Percentiles rank a stretch among this genome's conserved stretches.
phyloP scores from a whole-genome alignment of 2,329 filamentous ascomycete species.

The Cladosporium sp. region DNA sequence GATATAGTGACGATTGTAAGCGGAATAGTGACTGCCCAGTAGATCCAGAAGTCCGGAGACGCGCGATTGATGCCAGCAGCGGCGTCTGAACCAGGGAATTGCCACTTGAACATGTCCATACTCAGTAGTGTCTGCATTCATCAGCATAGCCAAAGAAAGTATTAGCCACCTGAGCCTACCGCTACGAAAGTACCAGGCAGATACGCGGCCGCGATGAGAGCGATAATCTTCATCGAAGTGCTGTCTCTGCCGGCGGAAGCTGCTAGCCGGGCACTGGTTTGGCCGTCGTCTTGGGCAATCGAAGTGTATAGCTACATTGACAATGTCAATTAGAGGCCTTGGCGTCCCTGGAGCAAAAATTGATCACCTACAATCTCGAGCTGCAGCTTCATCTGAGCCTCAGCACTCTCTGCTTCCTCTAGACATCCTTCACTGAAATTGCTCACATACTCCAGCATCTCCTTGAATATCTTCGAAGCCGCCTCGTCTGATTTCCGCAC shows the following conservation, averaged over 20 bases:
- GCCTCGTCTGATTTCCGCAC: too few relatives aligned
- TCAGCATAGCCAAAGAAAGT: background rate
- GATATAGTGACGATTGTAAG: conserved; percentile 17
- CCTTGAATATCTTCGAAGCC: background rate
- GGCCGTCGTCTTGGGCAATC: conserved; percentile 16
- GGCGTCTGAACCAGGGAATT: background rate
- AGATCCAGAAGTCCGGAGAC: conserved; percentile 27
- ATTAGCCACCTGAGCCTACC: background rate
- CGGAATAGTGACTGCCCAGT: conserved; percentile 27
- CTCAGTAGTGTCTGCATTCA: conserved; percentile 11
- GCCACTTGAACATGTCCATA: conserved; percentile 17
- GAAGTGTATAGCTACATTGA: conserved; percentile 14
- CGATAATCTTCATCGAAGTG: conserved; percentile 47
- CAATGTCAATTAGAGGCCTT: background rate
- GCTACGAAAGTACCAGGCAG: conserved; percentile 48
- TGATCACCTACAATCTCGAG: conserved; percentile 12
- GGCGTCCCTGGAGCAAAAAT: too few relatives aligned
- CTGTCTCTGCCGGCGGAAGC: conserved; percentile 41
- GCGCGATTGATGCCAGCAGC: conserved; percentile 11
- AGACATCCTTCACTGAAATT: conserved; percentile 10
- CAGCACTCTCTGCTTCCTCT: conserved; percentile 4
- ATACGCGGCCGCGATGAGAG: conserved; percentile 45
- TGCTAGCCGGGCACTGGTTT: conserved; percentile 25
- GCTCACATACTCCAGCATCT: conserved; percentile 8
- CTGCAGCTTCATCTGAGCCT: conserved; percentile 12